Percentiles rank a stretch among this genome's conserved stretches.
Conservation (phyloP, 352 stramenopile species). For the Aphanomyces astaci region DNA sequence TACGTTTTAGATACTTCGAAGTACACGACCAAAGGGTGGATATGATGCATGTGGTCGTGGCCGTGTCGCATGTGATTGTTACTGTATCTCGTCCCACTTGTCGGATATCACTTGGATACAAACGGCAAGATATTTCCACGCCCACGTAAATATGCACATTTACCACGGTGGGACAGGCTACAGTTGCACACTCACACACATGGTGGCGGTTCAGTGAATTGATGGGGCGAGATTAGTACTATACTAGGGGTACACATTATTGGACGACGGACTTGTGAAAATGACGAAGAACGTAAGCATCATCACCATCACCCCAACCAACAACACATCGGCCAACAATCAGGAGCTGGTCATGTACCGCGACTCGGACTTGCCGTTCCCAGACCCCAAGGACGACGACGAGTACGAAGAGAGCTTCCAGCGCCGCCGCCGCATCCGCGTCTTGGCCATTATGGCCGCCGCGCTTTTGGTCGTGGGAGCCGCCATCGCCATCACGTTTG, state of each 20-base stretch:
- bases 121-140: too few species aligned
- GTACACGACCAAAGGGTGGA: too few species aligned
- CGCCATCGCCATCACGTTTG: slow-evolving; percentile 11
- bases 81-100: too few species aligned
- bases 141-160: too few species aligned
- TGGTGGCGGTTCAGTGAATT: neutral
- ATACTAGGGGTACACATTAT: neutral
- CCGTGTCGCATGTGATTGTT: too few species aligned
- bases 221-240: neutral
- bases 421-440: slow-evolving; percentile 18
- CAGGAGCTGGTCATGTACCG: slow-evolving; percentile 1
- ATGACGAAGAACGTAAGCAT: slow-evolving; percentile 8
- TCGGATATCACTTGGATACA: too few species aligned
- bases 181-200: too few species aligned
- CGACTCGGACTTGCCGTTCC: slow-evolving; percentile 1
- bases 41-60: too few species aligned
- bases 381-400: slow-evolving; percentile 15
- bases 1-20: too few species aligned
- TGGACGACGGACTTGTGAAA: neutral
- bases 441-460: slow-evolving; percentile 7
- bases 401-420: slow-evolving; percentile 22
- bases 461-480: slow-evolving; percentile 13
- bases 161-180: too few species aligned
- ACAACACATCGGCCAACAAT: slow-evolving; percentile 12
- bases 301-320: slow-evolving; percentile 17